Conservation (phyloP, 2,329 filamentous ascomycete genomes). For the Botrytis deweyae region DNA sequence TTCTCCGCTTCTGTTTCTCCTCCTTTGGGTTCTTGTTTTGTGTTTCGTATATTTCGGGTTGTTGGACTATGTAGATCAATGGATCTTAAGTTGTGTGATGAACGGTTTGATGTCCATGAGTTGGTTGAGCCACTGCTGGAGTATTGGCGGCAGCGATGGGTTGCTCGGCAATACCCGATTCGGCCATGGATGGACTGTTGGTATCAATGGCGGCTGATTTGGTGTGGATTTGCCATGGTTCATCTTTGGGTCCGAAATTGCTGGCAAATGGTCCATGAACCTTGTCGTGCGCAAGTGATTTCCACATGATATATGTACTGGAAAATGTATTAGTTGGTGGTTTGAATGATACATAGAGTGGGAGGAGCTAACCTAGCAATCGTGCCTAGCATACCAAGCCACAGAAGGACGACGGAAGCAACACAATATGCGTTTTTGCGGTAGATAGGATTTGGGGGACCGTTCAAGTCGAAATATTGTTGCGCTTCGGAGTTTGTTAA, state of each 20-base stretch:
- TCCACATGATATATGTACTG: constrained; percentile 41
- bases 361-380: constrained; percentile 44
- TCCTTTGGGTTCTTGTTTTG: not conserved
- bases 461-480: constrained; percentile 39
- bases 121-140: not conserved
- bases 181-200: not conserved
- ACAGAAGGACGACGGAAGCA: constrained; percentile 52
- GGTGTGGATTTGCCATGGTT: not conserved
- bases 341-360: not conserved
- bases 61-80: not conserved
- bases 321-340: not conserved
- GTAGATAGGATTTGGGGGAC: constrained; percentile 45
- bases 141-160: not conserved
- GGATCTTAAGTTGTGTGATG: not conserved
- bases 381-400: constrained; percentile 51
- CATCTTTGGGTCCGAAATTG: constrained; percentile 16
- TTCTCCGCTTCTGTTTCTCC: not conserved
- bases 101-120: not conserved
- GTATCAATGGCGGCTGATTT: not conserved
- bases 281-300: constrained; percentile 41
- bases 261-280: constrained; percentile 32
- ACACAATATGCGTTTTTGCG: constrained; percentile 50
- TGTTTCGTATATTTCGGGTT: not conserved
- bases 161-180: not conserved
- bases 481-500: constrained; percentile 34